phyloP scores from a whole-genome alignment of 2,329 filamentous ascomycete species.

The Rhynchosporium agropyri region DNA sequence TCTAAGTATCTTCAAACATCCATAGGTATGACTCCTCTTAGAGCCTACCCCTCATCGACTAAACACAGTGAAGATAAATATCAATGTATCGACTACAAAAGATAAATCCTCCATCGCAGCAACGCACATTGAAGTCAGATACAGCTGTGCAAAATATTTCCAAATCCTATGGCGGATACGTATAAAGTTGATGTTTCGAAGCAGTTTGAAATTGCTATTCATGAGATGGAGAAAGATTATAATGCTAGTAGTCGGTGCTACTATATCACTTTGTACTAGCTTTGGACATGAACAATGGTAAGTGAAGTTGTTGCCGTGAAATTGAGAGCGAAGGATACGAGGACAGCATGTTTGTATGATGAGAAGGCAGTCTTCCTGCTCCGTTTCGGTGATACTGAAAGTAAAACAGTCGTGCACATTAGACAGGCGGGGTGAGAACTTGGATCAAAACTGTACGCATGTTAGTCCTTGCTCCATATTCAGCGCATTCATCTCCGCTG shows the following conservation, averaged over 20 bases:
- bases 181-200: slow-evolving; percentile 48
- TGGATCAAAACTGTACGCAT: too few species aligned
- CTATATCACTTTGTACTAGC: slow-evolving; percentile 37
- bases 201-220: slow-evolving; percentile 43
- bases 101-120: slow-evolving; percentile 11
- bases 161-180: slow-evolving; percentile 43
- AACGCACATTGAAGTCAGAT: slow-evolving; percentile 30
- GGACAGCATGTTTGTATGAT: too few species aligned
- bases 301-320: background rate
- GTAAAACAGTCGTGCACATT: too few species aligned
- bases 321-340: background rate
- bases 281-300: background rate
- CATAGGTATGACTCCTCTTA: slow-evolving; percentile 3
- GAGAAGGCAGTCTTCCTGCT: too few species aligned
- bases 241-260: slow-evolving; percentile 50
- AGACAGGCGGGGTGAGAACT: too few species aligned
- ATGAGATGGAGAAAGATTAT: slow-evolving; percentile 48
- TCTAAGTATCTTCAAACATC: background rate
- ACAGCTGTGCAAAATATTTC: slow-evolving; percentile 45
- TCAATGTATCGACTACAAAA: background rate
- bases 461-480: too few species aligned
- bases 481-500: too few species aligned
- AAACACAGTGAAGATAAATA: background rate
- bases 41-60: background rate
- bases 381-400: too few species aligned